phyloP scores from a whole-genome alignment of 257 asterid species.

The Sherardia arvensis region DNA sequence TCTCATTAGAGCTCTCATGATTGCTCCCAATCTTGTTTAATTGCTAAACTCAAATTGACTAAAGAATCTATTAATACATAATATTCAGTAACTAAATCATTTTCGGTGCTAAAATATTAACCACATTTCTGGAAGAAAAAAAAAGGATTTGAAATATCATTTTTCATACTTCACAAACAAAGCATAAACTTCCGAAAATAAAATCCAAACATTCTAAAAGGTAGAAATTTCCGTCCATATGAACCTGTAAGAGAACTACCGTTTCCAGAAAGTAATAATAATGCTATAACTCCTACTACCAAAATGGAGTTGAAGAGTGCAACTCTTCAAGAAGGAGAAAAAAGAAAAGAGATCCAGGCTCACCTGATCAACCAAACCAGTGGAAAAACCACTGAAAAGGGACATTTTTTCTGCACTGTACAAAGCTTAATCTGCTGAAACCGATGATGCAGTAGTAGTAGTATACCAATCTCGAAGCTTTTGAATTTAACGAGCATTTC shows the following conservation, averaged over 20 bases:
- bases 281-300: not conserved
- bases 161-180: too few relatives aligned
- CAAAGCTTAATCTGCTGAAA: constrained; percentile 16
- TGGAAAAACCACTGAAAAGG: constrained; percentile 10
- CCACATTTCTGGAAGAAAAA: too few relatives aligned
- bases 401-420: constrained; percentile 24
- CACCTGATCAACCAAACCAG: not conserved
- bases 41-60: not conserved
- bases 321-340: not conserved
- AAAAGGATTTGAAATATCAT: too few relatives aligned
- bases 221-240: not conserved
- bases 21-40: too few relatives aligned
- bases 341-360: not conserved
- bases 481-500: constrained; percentile 19
- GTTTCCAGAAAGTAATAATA: not conserved
- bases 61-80: too few relatives aligned
- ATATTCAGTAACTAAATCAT: too few relatives aligned
- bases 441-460: not conserved
- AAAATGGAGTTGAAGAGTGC: not conserved
- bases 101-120: not conserved
- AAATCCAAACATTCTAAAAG: not conserved
- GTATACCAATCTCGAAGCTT: constrained; percentile 3
- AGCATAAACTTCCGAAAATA: not conserved
- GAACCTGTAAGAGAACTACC: not conserved
- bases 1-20: not conserved